Percentiles rank a stretch among this genome's conserved stretches.
These are phyloP conservation scores for Jatropha podagrica DNA, from an alignment of 441 rosid genomes.

Conservation along the genomic window DNA sequence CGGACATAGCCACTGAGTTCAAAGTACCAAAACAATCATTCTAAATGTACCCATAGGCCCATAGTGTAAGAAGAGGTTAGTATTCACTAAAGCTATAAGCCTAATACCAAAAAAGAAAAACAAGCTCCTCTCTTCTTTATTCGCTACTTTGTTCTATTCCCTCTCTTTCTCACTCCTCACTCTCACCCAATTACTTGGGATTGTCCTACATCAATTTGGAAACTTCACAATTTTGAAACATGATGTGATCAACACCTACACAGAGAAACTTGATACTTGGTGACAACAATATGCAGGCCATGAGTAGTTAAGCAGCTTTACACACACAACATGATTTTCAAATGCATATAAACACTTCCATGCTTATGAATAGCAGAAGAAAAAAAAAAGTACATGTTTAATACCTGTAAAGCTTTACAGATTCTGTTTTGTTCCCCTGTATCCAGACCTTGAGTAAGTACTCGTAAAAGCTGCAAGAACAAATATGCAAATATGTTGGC, in stretches of 20 bases:
- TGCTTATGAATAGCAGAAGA: not conserved
- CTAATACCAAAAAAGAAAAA: too few species aligned
- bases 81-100: too few species aligned
- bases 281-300: not conserved
- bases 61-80: not conserved
- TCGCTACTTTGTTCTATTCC: too few species aligned
- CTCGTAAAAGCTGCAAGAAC: conserved; percentile 81
- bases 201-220: not conserved
- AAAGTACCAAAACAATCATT: not conserved
- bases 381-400: not conserved
- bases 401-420: conserved; percentile 78
- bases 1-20: not conserved
- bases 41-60: not conserved
- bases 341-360: not conserved
- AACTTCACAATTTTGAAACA: not conserved
- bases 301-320: not conserved
- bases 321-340: not conserved
- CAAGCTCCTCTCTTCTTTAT: too few species aligned
- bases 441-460: conserved; percentile 98
- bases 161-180: too few species aligned
- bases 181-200: not conserved
- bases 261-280: not conserved
- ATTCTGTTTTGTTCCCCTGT: conserved; percentile 82
- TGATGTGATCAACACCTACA: not conserved
- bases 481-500: not conserved